phyloP scores from a whole-genome alignment of 805 yeast genomes.

The Starmera quercuum region DNA sequence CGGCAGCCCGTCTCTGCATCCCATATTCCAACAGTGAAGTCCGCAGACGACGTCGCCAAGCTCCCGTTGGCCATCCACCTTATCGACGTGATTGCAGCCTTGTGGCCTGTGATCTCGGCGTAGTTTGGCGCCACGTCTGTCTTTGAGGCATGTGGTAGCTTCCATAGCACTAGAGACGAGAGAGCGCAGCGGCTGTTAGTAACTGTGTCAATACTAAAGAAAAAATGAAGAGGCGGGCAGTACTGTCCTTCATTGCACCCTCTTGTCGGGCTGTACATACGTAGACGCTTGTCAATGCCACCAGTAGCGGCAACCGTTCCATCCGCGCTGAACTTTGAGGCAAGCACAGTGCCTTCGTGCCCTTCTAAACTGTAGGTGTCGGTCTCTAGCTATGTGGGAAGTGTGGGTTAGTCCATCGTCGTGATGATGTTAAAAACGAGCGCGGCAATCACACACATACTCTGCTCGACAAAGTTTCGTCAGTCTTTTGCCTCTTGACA shows the following conservation, averaged over 20 bases:
- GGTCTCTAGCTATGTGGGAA: too few species aligned
- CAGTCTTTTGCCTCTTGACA: conserved; percentile 25
- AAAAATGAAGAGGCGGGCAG: too few species aligned
- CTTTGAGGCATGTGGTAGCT: conserved; percentile 17
- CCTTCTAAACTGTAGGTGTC: conserved; percentile 41
- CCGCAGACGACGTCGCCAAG: conserved; percentile 52
- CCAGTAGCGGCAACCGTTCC: conserved; percentile 56
- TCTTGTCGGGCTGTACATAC: too few species aligned
- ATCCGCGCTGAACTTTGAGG: conserved; percentile 41
- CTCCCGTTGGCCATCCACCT: conserved; percentile 43
- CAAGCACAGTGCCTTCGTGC: conserved; percentile 45
- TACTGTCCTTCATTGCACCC: too few species aligned
- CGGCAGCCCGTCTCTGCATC: conserved; percentile 52
- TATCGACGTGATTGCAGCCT: conserved; percentile 55
- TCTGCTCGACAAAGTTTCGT: background rate
- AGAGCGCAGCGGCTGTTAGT: too few species aligned
- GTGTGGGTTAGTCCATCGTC: conserved; percentile 9
- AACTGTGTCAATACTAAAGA: too few species aligned
- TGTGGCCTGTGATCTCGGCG: conserved; percentile 48
- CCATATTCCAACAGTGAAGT: conserved; percentile 52
- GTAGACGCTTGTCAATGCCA: conserved; percentile 47
- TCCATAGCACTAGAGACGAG: conserved; percentile 12
- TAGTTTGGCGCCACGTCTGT: conserved; percentile 23
- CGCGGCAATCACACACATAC: conserved; percentile 4
- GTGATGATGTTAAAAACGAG: conserved; percentile 11